These are phyloP conservation scores for Amylostereum areolatum DNA, from an alignment of 1,284 basidiomycete genomes.

Conservation along the genomic window DNA sequence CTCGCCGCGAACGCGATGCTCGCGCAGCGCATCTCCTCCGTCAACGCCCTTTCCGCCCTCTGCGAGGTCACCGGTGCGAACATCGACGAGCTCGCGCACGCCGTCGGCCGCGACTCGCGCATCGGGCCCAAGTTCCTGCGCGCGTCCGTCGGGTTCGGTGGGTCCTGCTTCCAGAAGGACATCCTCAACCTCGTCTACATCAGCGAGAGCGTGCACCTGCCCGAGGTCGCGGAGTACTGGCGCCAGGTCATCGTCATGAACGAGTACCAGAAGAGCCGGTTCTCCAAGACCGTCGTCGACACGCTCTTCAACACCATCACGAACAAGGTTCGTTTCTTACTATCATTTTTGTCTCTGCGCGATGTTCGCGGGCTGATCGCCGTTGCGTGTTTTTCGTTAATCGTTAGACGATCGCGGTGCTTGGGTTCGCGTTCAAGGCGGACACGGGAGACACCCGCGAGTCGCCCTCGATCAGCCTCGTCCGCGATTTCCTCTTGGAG, in stretches of 20 bases:
- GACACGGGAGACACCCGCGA: slow-evolving; percentile 98
- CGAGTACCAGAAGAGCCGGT: slow-evolving; percentile 91
- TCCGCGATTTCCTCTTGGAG: slow-evolving; percentile 91
- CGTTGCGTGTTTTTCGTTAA: slow-evolving; percentile 1
- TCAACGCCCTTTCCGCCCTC: slow-evolving; percentile 98
- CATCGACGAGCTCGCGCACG: slow-evolving; percentile 95
- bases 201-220: slow-evolving; percentile 88
- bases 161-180: slow-evolving; percentile 99
- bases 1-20: slow-evolving; percentile 99
- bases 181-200: slow-evolving; percentile 99
- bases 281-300: slow-evolving; percentile 88
- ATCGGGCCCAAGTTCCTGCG: slow-evolving; percentile 96
- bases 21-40: slow-evolving; percentile 95
- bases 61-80: slow-evolving; percentile 99
- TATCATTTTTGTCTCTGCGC: slow-evolving; percentile 13
- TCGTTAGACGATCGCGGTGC: slow-evolving; percentile 83
- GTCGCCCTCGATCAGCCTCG: slow-evolving; percentile 92
- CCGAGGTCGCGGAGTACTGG: slow-evolving; percentile 99
- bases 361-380: slow-evolving; percentile 11
- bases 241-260: slow-evolving; percentile 92
- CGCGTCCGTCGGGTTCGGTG: slow-evolving; percentile 94
- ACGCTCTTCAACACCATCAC: slow-evolving; percentile 98
- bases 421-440: slow-evolving; percentile 96
- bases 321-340: slow-evolving; percentile 61
- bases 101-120: slow-evolving; percentile 90